These are phyloP conservation scores for Jatropha podagrica DNA, from an alignment of 441 rosid genomes.

Conservation along the genomic window DNA sequence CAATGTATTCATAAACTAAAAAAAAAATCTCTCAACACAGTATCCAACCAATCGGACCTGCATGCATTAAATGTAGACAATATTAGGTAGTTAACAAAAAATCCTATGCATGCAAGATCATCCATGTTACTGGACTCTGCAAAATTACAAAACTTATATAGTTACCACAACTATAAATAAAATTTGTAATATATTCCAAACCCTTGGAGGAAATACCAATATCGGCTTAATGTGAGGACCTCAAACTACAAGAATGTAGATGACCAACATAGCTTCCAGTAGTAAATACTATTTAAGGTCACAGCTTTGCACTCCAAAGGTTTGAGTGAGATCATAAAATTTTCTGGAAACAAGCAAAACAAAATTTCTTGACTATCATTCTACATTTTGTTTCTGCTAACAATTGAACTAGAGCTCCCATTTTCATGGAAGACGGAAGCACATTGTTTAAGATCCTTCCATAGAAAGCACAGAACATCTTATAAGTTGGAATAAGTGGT, in stretches of 20 bases:
- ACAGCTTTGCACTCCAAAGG: background rate
- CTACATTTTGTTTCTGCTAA: too few relatives aligned
- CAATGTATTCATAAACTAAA: constrained; percentile 81
- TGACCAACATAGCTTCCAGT: background rate
- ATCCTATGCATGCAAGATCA: background rate
- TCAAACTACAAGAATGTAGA: background rate
- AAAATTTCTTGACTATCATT: too few relatives aligned
- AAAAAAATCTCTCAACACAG: constrained; percentile 94
- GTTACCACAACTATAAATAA: background rate
- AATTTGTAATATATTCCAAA: background rate
- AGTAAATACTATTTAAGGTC: background rate
- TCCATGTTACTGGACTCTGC: background rate
- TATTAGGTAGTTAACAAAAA: background rate
- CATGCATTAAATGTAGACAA: constrained; percentile 5
- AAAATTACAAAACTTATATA: background rate
- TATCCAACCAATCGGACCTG: constrained; percentile 94
- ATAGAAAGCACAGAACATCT: too few relatives aligned
- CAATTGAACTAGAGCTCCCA: too few relatives aligned
- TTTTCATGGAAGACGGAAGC: too few relatives aligned
- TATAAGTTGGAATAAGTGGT: too few relatives aligned
- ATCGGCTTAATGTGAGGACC: background rate
- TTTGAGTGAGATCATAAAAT: background rate
- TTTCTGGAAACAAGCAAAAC: background rate
- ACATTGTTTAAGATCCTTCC: too few relatives aligned
- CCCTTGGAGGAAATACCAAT: background rate